phyloP scores from a whole-genome alignment of 2,329 filamentous ascomycete genomes.

The Trichophyton benhamiae region DNA sequence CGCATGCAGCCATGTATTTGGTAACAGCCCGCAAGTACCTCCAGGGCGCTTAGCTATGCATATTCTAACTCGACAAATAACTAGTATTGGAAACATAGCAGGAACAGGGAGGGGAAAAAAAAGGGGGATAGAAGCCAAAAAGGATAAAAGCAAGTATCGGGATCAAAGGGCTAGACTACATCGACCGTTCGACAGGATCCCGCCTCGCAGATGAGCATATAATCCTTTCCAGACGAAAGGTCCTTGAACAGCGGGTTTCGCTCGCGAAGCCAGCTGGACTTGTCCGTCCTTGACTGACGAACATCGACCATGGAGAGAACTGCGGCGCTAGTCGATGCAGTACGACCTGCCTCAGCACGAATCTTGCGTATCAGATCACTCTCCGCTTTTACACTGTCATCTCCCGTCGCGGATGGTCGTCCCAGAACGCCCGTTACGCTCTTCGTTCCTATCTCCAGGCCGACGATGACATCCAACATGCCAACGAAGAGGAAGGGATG shows the following conservation, averaged over 20 bases:
- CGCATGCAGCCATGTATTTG: no score
- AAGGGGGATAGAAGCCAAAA: neutral
- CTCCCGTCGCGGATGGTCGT: slow-evolving; percentile 15
- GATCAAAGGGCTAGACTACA: slow-evolving; percentile 15
- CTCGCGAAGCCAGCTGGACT: slow-evolving; percentile 28
- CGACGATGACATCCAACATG: slow-evolving; percentile 63
- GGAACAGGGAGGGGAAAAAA: neutral
- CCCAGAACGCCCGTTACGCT: slow-evolving; percentile 45
- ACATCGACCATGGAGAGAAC: slow-evolving; percentile 26
- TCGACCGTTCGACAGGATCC: slow-evolving; percentile 27
- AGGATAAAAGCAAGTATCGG: neutral
- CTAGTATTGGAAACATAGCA: no score
- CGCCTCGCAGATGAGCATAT: slow-evolving; percentile 28
- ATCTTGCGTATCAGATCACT: slow-evolving; percentile 19
- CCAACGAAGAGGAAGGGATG: slow-evolving; percentile 86
- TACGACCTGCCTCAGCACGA: slow-evolving; percentile 24
- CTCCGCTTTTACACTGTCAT: slow-evolving; percentile 5
- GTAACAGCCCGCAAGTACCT: no score
- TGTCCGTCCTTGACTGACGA: slow-evolving; percentile 23
- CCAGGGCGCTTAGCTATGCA: neutral
- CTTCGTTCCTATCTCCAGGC: slow-evolving; percentile 56
- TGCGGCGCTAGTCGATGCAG: slow-evolving; percentile 23
- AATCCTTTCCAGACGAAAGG: slow-evolving; percentile 27
- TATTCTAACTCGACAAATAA: neutral
- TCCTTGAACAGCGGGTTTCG: slow-evolving; percentile 29